Evolutionary conservation across 1,284 basidiomycete genomes (phyloP), one percentile per base, ranked within the genome.

Genomic region (Ustilago vetiveriae): DNA sequence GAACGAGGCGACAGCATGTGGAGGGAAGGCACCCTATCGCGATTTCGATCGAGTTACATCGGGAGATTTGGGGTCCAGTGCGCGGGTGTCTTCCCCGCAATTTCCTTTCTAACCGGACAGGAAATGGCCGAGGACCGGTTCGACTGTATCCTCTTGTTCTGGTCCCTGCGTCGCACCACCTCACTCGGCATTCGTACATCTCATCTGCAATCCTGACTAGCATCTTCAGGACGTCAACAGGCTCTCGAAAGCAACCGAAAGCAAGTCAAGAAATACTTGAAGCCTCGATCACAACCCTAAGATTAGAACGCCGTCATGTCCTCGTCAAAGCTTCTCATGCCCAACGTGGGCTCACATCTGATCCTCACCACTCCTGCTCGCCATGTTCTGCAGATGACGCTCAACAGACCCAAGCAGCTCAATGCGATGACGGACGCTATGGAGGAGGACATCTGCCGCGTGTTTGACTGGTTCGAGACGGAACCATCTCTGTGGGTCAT

Each of bases 391-490:
- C 85, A 89, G 32, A 81, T 94, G 51, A 88, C 88, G 2, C 83
- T 94, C 73, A 92, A 92, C 82, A 85, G 91, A 8, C 90, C 91
- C 0, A 85, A 85, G 53, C 82, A 85, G 19, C 86, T 91, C 72
- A 92, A 93, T 74, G 88, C 90, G 0, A 87, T 93, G 85, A 87
- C 74, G 1, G 71, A 69, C 23, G 75, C 57, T 33, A 70, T 92
- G 84, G 81, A 84, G 24, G 72, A 80, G 0, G 89, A 90, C 78
- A 80, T 92, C 30, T 82, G 84, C 47, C 75, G 67, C 2, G 79
- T 90, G 2, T 83, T 93, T 36, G 85, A 88, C 62, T 93, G 90
- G 90, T 91, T 91, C 73, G 90, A 92, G 71, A 82, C 86, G 3
- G 88, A 92, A 59, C 86, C 88, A 3, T 84, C 84, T 29, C 82